Evolutionary conservation across 2,329 filamentous ascomycete species (phyloP).

Genomic region (Chaetomiaceae sp.): DNA sequence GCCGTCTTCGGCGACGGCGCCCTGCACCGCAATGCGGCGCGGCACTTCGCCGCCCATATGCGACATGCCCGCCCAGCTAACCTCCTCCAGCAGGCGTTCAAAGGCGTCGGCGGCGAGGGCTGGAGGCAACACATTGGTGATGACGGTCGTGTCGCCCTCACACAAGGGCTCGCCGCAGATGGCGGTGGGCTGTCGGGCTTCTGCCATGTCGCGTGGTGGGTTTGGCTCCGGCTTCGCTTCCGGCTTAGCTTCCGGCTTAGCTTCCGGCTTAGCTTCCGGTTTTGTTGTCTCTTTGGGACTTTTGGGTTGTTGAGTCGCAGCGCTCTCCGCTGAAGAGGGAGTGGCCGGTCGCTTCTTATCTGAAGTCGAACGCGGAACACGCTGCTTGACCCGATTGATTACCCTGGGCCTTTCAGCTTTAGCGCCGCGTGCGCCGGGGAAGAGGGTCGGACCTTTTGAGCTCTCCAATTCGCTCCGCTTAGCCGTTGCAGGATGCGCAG

Average conservation of each 20-base stretch:
- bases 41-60: constrained; percentile 91
- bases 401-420: constrained; percentile 20
- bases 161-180: constrained; percentile 54
- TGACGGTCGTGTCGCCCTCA: constrained; percentile 74
- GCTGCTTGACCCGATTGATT: constrained; percentile 7
- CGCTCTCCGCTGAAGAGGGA: not conserved
- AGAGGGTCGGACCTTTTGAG: constrained; percentile 20
- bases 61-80: constrained; percentile 87
- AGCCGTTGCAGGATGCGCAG: not conserved
- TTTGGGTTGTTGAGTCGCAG: not conserved
- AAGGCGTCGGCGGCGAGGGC: constrained; percentile 59
- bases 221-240: not conserved
- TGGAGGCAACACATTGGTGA: constrained; percentile 63
- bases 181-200: constrained; percentile 11
- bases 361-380: not conserved
- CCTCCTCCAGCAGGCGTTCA: constrained; percentile 64
- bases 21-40: constrained; percentile 85
- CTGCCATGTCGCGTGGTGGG: constrained; percentile 10
- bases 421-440: constrained; percentile 10
- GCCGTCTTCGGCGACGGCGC: constrained; percentile 62
- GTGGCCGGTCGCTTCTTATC: constrained; percentile 10
- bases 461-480: constrained; percentile 15
- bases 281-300: not conserved
- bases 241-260: not conserved
- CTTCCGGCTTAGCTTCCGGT: not conserved